Base-by-base conservation (phyloP, 805 yeast species). In the Monosporozyma yasuniensis region DNA sequence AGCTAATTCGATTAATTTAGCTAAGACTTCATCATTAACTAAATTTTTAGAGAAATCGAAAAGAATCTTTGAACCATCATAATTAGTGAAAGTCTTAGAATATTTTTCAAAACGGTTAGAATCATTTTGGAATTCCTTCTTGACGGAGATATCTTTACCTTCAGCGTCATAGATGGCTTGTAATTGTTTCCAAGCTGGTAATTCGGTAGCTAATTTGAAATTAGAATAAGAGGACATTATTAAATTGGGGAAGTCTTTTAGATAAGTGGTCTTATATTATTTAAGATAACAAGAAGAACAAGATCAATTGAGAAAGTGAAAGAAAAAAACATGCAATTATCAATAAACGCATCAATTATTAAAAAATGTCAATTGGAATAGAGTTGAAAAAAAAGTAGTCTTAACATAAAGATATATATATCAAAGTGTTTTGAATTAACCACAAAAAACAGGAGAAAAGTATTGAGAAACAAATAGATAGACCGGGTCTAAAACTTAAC, bases 11-110 rank as follows among this genome's bases (percentile, higher is more conserved):
- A 87, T 55, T 67, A 93, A 79, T 48, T 79, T 69, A 32, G 71
- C 59, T 59, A 87, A 70, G 64, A 91, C 80, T 64, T 87, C 88
- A 58, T 89, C 96, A 68, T 89, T 83, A 66, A 93, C 76, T 69
- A 93, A 77, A 73, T 93, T 93, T 79, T 93, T 93, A 61, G 96
- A 87, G 78, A 84, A 93, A 70, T 93, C 99, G 65, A 91, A 93
- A 61, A 91, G 73, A 66, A 93, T 86, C 73, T 89, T 75, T 50
- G 96, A 85, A 45, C 84, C 88, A 66, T 91, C 97, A 69, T 66
- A 85, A 76, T 91, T 93, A 61, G 74, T 74, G 71, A 89, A 88
- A 52, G 86, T 81, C 66, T 79, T 79, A 57, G 93, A 79, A 68
- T 76, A 83, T 69, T 86, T 88, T 55, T 72, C 77, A 64, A 83